Evolutionary conservation across 1,284 basidiomycete genomes (phyloP).

Genomic region (Vanrija humicola): DNA sequence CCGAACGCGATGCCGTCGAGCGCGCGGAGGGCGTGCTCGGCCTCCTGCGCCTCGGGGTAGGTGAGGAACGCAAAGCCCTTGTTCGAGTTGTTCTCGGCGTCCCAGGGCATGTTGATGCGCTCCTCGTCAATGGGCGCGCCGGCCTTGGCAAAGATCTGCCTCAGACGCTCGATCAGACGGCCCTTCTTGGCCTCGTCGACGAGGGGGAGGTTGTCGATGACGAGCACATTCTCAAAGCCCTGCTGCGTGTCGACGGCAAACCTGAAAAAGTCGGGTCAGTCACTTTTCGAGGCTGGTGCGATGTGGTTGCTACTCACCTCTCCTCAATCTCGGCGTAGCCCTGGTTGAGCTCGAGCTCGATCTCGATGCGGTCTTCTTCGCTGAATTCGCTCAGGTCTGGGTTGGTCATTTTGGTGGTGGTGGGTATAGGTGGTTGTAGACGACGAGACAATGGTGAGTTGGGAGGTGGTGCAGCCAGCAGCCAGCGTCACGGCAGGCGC

Average conservation of each 20-base stretch:
- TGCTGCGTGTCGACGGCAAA: constrained; percentile 72
- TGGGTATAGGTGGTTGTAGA: not conserved
- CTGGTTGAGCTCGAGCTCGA: constrained; percentile 57
- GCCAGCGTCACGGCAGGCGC: too few species aligned
- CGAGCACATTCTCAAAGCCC: constrained; percentile 78
- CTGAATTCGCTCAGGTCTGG: constrained; percentile 18
- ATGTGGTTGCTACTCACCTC: constrained; percentile 68
- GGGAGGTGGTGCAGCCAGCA: too few species aligned
- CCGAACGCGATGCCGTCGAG: constrained; percentile 86
- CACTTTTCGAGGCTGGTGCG: too few species aligned
- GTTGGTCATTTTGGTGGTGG: constrained; percentile 4
- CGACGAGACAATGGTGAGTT: too few species aligned
- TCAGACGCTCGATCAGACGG: constrained; percentile 70
- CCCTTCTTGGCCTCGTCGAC: constrained; percentile 78
- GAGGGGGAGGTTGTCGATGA: constrained; percentile 80
- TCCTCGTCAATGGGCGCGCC: constrained; percentile 71
- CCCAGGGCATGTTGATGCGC: constrained; percentile 79
- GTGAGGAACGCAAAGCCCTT: constrained; percentile 92
- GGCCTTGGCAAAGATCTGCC: constrained; percentile 75
- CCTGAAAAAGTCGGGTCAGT: constrained; percentile 49
- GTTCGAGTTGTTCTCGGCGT: constrained; percentile 69
- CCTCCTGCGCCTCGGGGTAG: constrained; percentile 75
- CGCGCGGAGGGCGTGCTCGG: constrained; percentile 69
- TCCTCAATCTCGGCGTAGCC: constrained; percentile 86
- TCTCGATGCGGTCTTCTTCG: constrained; percentile 61